Evolutionary conservation across 1,284 basidiomycete genomes (phyloP), one percentile per base, ranked within the genome.

Genomic region (Fomitiporia mediterranea): DNA sequence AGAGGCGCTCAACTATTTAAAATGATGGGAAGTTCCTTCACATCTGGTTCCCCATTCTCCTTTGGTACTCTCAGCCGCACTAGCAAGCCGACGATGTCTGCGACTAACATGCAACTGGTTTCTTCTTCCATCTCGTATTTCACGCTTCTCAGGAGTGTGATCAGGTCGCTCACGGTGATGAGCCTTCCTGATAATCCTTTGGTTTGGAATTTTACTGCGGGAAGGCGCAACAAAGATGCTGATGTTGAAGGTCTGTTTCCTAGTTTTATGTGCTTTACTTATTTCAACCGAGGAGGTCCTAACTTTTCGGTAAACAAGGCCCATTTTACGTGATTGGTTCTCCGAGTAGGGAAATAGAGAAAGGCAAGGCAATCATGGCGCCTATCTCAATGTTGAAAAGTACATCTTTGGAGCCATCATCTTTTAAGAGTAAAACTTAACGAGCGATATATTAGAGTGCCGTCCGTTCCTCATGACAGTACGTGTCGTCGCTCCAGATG

Each of bases 291-390:
- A 34, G 19, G 5, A 37, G 7, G n/a, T n/a, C n/a, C n/a, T n/a
- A n/a, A n/a, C n/a, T n/a, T n/a, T n/a, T n/a, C n/a, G n/a, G 9
- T 28, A 43, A 9, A 32, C 15, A 23, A 69, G 68, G 68, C 1
- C 68, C 68, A 0, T 63, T 62, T 54, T 69, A 67, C 54, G 55
- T 68, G 21, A 9, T 59, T 13, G 64, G 62, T 19, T 52, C 67
- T 1, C 68, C 68, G 0, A 43, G 52, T 19, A 60, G 65, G 23
- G 57, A 65, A 44, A 51, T 68, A n/a, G 65, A 60, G 9, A 60
- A 62, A 5, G 68, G 68, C 1, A 67, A 66, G 49, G 65, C 61
- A 1, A 59, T 68, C 17, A 38, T 69, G 38, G 65, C 68, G 3
- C 56, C 63, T 15, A 15, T 44, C 3, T 59, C 63, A 2, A 39